A percentile compares a stretch with the other conserved stretches of the same genome.
Conservation (phyloP, 2,329 filamentous ascomycete genomes). For the Cladorrhinum sp. region DNA sequence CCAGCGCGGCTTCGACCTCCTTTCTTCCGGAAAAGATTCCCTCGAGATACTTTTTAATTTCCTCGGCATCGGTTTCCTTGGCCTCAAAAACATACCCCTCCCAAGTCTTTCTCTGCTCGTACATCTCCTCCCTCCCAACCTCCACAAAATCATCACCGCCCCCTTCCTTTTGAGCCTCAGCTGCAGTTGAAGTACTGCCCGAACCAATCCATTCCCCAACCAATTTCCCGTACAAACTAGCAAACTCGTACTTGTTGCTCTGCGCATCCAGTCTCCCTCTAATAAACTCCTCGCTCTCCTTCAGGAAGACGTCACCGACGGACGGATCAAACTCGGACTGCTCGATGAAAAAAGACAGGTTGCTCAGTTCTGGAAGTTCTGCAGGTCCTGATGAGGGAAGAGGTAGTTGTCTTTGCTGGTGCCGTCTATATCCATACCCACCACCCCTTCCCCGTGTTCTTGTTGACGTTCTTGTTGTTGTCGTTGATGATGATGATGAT, state of each 20-base stretch:
- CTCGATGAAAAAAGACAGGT: conserved; percentile 49
- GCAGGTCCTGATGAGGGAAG: conserved; percentile 32
- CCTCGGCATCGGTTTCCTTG: conserved; percentile 42
- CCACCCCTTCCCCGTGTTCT: too few species aligned
- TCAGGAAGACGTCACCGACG: conserved; percentile 44
- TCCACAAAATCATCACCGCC: conserved; percentile 40
- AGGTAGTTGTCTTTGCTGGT: too few species aligned
- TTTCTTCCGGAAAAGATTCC: conserved; percentile 45
- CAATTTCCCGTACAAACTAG: conserved; percentile 52
- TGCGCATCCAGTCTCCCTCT: conserved; percentile 46
- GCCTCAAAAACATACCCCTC: conserved; percentile 54
- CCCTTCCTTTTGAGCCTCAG: conserved; percentile 30
- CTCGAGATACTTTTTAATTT: conserved; percentile 49
- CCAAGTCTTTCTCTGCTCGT: conserved; percentile 51
- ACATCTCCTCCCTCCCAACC: conserved; percentile 52
- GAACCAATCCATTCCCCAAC: conserved; percentile 52
- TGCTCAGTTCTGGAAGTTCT: conserved; percentile 33
- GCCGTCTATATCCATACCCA: too few species aligned
- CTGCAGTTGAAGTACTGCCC: too few species aligned
- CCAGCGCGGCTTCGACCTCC: conserved; percentile 41
- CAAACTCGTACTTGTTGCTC: conserved; percentile 53
- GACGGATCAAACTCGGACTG: conserved; percentile 54
- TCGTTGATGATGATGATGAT: too few species aligned
- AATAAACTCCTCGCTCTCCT: conserved; percentile 46
- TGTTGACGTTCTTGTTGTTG: too few species aligned